Conservation (phyloP, 352 stramenopile species). For the Pythium sp. region DNA sequence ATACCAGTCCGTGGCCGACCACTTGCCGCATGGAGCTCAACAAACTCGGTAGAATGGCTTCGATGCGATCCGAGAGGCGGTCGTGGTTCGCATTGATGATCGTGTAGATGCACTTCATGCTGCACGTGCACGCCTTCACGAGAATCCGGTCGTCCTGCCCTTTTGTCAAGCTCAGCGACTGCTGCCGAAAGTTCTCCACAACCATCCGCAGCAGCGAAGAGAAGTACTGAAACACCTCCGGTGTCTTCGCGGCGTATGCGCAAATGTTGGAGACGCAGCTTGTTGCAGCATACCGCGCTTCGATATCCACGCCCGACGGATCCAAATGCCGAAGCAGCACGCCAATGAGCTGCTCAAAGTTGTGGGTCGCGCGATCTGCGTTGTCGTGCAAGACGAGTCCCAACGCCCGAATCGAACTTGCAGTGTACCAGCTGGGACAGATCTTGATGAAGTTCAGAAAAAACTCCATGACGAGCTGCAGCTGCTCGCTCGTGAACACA, state of each 20-base stretch:
- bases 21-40: conserved; percentile 81
- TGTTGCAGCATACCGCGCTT: conserved; percentile 83
- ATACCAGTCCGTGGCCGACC: conserved; percentile 57
- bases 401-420: conserved; percentile 63
- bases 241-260: conserved; percentile 60
- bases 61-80: conserved; percentile 55
- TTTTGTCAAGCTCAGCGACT: conserved; percentile 59
- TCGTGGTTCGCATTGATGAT: conserved; percentile 75
- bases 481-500: conserved; percentile 50
- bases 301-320: conserved; percentile 74
- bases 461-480: conserved; percentile 64
- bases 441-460: conserved; percentile 75
- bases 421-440: conserved; percentile 75
- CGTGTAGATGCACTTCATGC: conserved; percentile 85
- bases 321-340: conserved; percentile 75
- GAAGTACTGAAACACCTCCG: conserved; percentile 70
- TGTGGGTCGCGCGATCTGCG: conserved; percentile 53
- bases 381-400: conserved; percentile 78
- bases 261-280: conserved; percentile 83
- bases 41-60: conserved; percentile 51
- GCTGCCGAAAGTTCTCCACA: conserved; percentile 84
- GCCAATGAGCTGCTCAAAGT: conserved; percentile 67
- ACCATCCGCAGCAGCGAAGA: conserved; percentile 73
- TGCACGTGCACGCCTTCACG: conserved; percentile 81
- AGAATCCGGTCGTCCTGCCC: conserved; percentile 74